Percentiles rank a stretch among this genome's conserved stretches.
These are phyloP conservation scores for Cymbopogon flexuosus DNA, from an alignment of 202 grass and related monocot species.

Conservation along the genomic window DNA sequence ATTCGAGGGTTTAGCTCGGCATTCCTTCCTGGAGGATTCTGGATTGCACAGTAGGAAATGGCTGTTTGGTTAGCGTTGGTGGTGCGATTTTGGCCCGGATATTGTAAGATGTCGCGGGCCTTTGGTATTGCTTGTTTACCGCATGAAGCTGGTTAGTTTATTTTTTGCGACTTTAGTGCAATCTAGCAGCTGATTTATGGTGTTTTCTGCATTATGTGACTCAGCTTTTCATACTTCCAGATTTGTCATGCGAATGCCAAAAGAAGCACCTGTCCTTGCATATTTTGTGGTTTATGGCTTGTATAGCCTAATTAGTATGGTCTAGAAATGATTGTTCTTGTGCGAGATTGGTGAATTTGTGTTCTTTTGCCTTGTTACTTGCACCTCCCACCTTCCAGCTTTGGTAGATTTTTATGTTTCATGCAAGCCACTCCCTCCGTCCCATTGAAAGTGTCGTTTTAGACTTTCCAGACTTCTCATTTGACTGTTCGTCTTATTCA, in stretches of 20 bases:
- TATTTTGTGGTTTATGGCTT: not conserved
- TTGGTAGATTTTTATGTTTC: conserved; percentile 5
- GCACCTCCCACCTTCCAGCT: not conserved
- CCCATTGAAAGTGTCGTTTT: too few species aligned
- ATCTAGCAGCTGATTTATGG: not conserved
- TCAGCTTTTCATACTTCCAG: not conserved
- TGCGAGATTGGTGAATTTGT: conserved; percentile 11
- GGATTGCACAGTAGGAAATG: not conserved
- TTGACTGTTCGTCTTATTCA: too few species aligned
- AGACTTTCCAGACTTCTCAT: too few species aligned
- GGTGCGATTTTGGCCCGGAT: conserved; percentile 7
- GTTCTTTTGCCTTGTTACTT: not conserved
- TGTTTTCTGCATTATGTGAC: not conserved
- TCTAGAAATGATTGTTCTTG: conserved; percentile 10
- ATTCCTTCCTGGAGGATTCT: not conserved
- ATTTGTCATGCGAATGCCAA: not conserved
- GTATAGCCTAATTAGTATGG: not conserved
- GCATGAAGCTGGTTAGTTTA: not conserved
- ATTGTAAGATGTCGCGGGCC: conserved; percentile 1
- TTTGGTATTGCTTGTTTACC: not conserved
- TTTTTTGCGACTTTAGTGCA: not conserved
- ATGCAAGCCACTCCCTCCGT: not conserved
- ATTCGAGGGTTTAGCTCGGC: not conserved
- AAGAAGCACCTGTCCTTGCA: not conserved
- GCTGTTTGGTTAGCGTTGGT: not conserved